A percentile compares a stretch with the other conserved stretches of the same genome.
Evolutionary conservation across 495 filamentous ascomycete genomes (phyloP).

Genomic region (Penicillium atrosanguineum): DNA sequence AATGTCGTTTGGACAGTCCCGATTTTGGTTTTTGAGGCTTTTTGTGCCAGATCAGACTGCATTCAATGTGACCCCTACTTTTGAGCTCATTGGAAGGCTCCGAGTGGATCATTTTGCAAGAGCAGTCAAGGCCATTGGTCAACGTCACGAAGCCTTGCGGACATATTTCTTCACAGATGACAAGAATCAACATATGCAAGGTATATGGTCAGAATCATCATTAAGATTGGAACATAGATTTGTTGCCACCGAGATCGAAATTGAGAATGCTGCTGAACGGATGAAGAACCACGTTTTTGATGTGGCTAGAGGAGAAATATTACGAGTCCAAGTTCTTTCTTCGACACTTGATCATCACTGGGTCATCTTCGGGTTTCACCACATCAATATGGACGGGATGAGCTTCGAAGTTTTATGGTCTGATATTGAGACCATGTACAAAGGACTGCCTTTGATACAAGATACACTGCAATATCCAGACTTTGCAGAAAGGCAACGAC

Average conservation of each 20-base stretch:
- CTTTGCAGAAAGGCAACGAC: slow-evolving; percentile 23
- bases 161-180: slow-evolving; percentile 37
- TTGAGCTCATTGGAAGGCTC: slow-evolving; percentile 19
- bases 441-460: slow-evolving; percentile 11
- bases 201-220: slow-evolving; percentile 15
- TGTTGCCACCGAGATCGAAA: slow-evolving; percentile 9
- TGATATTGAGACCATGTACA: slow-evolving; percentile 42
- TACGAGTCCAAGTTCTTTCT: slow-evolving; percentile 27
- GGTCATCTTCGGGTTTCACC: slow-evolving; percentile 38
- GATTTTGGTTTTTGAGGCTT: slow-evolving; percentile 19
- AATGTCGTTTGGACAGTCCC: slow-evolving; percentile 41
- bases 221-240: slow-evolving; percentile 16
- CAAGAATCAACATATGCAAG: slow-evolving; percentile 18
- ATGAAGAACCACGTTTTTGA: slow-evolving; percentile 28
- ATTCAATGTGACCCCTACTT: slow-evolving; percentile 19
- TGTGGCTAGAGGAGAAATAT: slow-evolving; percentile 27
- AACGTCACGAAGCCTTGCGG: slow-evolving; percentile 43
- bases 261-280: slow-evolving; percentile 6
- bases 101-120: slow-evolving; percentile 20
- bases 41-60: slow-evolving; percentile 10
- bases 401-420: slow-evolving; percentile 34
- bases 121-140: slow-evolving; percentile 29
- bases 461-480: slow-evolving; percentile 23
- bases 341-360: slow-evolving; percentile 17
- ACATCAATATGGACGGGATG: slow-evolving; percentile 50